Conservation (phyloP, 371 early-diverging fungal species). For the Syncephalastrum contaminatum region DNA sequence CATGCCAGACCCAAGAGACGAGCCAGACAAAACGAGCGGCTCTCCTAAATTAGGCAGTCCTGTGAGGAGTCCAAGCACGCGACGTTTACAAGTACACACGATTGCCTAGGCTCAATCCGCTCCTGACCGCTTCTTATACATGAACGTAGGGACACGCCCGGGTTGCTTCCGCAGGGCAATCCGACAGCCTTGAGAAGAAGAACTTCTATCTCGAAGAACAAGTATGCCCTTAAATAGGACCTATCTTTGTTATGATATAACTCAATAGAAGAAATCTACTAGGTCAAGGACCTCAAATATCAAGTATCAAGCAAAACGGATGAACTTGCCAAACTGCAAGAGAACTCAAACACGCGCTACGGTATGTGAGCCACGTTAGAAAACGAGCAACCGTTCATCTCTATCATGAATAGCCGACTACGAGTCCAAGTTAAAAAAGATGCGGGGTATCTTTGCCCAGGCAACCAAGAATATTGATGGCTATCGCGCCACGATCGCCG, state of each 20-base stretch:
- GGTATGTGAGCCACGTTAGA: neutral
- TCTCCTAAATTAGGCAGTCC: too few species aligned
- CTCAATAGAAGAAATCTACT: neutral
- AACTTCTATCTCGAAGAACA: conserved; percentile 42
- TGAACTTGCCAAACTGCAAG: conserved; percentile 29
- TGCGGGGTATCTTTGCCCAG: conserved; percentile 62
- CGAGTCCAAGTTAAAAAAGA: conserved; percentile 44
- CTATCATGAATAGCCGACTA: conserved; percentile 30
- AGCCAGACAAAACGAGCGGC: too few species aligned
- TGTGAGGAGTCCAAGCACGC: too few species aligned
- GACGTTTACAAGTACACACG: too few species aligned
- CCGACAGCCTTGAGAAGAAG: conserved; percentile 10
- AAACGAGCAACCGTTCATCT: too few species aligned
- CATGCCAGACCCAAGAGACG: too few species aligned
- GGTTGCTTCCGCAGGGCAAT: too few species aligned
- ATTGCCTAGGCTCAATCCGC: too few species aligned
- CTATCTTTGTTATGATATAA: neutral
- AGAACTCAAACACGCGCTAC: conserved; percentile 22
- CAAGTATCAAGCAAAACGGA: conserved; percentile 31
- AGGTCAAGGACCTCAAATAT: conserved; percentile 43
- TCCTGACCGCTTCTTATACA: too few species aligned
- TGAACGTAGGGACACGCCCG: too few species aligned
- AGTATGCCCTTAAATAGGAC: conserved; percentile 3
- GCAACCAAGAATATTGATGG: conserved; percentile 61
- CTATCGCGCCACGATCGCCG: conserved; percentile 55